Conservation (phyloP, 2,329 filamentous ascomycete species). For the Pseudopyricularia cyperi region DNA sequence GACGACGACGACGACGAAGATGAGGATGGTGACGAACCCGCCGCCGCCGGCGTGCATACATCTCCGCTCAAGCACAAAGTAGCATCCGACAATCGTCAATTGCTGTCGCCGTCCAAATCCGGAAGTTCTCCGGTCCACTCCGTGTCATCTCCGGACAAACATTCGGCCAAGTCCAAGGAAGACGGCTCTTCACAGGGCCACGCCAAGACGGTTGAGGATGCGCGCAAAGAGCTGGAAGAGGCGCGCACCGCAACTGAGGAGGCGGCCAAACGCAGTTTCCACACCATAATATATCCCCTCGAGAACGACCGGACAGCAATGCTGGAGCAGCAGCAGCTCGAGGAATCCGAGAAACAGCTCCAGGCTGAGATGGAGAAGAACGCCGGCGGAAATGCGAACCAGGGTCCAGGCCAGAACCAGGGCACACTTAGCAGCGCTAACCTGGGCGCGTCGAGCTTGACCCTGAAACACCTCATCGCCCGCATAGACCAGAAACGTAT, state of each 20-base stretch:
- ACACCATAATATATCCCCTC: constrained; percentile 87
- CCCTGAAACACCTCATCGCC: constrained; percentile 91
- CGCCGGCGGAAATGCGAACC: constrained; percentile 33
- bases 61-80: constrained; percentile 39
- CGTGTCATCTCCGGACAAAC: constrained; percentile 47
- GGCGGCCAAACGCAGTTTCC: constrained; percentile 77
- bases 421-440: constrained; percentile 89
- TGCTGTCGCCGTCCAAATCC: constrained; percentile 58
- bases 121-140: constrained; percentile 53
- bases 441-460: constrained; percentile 87
- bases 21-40: constrained; percentile 50
- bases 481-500: constrained; percentile 88
- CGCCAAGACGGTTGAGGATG: constrained; percentile 68
- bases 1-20: constrained; percentile 74
- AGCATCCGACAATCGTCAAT: constrained; percentile 37
- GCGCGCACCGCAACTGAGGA: constrained; percentile 85
- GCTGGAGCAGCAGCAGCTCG: constrained; percentile 92
- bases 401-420: constrained; percentile 50
- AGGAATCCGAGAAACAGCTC: constrained; percentile 91
- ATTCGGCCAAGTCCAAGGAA: constrained; percentile 38
- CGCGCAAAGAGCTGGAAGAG: constrained; percentile 85
- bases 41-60: constrained; percentile 27
- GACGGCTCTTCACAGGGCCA: constrained; percentile 34
- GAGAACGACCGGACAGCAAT: constrained; percentile 94
- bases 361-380: constrained; percentile 84